These are phyloP conservation scores for Leishmania gerbilli DNA, from an alignment of 208 protist genomes.

Conservation along the genomic window DNA sequence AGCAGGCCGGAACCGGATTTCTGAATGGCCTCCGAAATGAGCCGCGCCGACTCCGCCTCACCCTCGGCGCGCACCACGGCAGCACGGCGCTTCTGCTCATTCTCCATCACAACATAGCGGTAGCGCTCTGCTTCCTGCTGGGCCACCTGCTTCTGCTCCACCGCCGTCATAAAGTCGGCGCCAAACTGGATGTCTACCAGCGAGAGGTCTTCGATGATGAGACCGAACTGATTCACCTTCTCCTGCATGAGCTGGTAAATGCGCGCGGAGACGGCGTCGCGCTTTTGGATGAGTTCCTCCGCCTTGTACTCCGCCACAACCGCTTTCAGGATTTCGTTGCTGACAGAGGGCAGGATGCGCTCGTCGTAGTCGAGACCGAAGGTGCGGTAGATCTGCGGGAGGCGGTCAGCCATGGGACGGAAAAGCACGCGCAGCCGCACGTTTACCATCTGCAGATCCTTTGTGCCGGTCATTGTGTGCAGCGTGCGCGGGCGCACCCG, in stretches of 20 bases:
- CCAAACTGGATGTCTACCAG: slow-evolving; percentile 97
- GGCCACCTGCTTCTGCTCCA: slow-evolving; percentile 98
- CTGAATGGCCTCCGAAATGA: slow-evolving; percentile 92
- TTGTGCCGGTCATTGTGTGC: slow-evolving; percentile 92
- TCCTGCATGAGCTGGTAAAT: slow-evolving; percentile 94
- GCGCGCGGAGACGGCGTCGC: slow-evolving; percentile 92
- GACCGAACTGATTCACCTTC: slow-evolving; percentile 97
- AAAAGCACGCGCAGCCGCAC: slow-evolving; percentile 93
- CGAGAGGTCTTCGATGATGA: slow-evolving; percentile 97
- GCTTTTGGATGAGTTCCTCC: slow-evolving; percentile 98
- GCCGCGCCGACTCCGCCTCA: slow-evolving; percentile 92
- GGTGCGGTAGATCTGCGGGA: slow-evolving; percentile 90
- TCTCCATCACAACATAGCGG: slow-evolving; percentile 95
- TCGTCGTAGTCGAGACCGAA: slow-evolving; percentile 96
- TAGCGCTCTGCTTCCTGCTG: slow-evolving; percentile 97
- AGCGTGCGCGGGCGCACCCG: slow-evolving; percentile 90
- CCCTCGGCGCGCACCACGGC: slow-evolving; percentile 95
- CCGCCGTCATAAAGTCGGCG: slow-evolving; percentile 95
- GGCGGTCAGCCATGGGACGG: slow-evolving; percentile 78
- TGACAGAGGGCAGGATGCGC: slow-evolving; percentile 98
- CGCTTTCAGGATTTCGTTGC: slow-evolving; percentile 94
- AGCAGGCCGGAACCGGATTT: slow-evolving; percentile 83
- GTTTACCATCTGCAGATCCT: slow-evolving; percentile 95
- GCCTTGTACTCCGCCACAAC: slow-evolving; percentile 99
- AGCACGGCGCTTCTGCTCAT: slow-evolving; percentile 94